Percentiles rank a stretch among this genome's conserved stretches.
phyloP scores from a whole-genome alignment of 345 rosid species.

The Fremontodendron californicum region DNA sequence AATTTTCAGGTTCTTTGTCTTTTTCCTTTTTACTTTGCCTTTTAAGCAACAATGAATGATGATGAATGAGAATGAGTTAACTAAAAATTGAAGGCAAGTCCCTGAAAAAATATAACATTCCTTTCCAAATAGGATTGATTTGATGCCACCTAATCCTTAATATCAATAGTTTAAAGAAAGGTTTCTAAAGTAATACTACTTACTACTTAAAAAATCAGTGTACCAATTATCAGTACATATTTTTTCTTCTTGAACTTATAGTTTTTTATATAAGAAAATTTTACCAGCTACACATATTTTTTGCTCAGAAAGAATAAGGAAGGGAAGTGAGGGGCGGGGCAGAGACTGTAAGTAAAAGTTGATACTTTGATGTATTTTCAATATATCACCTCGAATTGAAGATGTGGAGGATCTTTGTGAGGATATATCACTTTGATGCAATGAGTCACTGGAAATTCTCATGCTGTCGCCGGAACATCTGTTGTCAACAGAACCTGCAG shows the following conservation, averaged over 20 bases:
- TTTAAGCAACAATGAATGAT: background rate
- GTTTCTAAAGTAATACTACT: background rate
- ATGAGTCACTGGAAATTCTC: conserved; percentile 11
- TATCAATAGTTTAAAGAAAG: background rate
- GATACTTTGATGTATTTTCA: background rate
- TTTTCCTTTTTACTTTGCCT: background rate
- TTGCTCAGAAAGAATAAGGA: background rate
- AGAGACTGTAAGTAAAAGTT: background rate
- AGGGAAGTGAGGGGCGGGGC: background rate
- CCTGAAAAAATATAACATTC: background rate
- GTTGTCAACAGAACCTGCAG: conserved; percentile 27
- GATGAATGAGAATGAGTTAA: background rate
- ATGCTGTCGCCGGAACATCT: conserved; percentile 14
- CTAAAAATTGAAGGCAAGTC: background rate
- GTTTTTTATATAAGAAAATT: too few species aligned
- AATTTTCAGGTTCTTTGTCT: background rate
- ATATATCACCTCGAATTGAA: conserved; percentile 11
- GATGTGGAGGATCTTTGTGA: background rate
- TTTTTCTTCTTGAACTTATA: background rate
- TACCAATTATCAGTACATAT: background rate
- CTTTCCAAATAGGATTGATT: background rate
- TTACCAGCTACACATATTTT: too few species aligned
- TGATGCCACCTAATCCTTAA: background rate
- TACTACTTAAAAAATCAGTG: background rate
- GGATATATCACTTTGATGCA: background rate